Evolutionary conservation across 805 yeast genomes (phyloP), one percentile per base, ranked within the genome.

Genomic region (Wickerhamiella spandovensis): DNA sequence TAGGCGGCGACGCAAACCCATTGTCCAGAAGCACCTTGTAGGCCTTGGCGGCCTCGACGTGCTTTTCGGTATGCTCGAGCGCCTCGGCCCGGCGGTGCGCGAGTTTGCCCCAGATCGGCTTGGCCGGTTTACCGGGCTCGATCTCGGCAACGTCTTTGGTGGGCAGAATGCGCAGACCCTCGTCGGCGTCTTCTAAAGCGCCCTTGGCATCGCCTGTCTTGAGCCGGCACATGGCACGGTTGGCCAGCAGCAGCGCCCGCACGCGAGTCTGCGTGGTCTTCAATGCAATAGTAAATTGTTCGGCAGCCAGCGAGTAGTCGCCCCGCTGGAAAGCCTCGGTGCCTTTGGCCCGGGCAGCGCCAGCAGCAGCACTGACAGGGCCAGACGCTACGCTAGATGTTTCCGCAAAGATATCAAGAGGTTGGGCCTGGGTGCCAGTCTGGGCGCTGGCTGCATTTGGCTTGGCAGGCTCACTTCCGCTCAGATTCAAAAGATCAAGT

Each of bases 1-100:
- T 71, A 28, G 75, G 70, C 52, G 79, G 77, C 30, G 78, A 76
- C 2, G 80, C 75, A 22, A 76, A 76, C 0, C 95, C 95, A 52
- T 78, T 76, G 51, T 77, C 76, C 17, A 92, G 72, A 47, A 89
- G 70, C 32, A 69, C 64, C 51, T 73, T 75, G 71, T 87, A 90
- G 5, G 76, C 62, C 0, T 65, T 70, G 23, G 84, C 69, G 0
- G 97, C 82, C 6, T 74, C 80, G 50, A 72, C 62, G 64, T 74
- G 85, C 56, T 74, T 75, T 59, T 92, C 99, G 48, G 79, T 60
- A 64, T 79, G 78, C 65, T 92, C 99, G 41, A 80, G 71, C 1
- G 90, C 81, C 61, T 92, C 97, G 0, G 96, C 97, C 54, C 78
- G 77, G 53, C 82, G 78, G 2, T 76, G 67, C 46, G 78, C 64